phyloP scores from a whole-genome alignment of 148 eudicot species.

The Amaranthus palmeri region DNA sequence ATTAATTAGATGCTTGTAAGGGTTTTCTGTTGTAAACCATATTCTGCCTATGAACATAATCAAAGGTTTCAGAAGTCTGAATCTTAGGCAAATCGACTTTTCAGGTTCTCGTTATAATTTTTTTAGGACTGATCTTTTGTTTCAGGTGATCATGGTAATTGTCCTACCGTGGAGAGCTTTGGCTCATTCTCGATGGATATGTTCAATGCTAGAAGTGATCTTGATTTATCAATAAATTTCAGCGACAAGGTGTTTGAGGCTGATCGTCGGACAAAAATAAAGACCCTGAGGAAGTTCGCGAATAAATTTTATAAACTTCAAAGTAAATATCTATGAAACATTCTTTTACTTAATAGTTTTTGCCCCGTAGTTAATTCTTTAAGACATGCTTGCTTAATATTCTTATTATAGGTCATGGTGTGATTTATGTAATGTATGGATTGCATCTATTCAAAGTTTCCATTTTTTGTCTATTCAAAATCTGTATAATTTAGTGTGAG shows the following conservation, averaged over 20 bases:
- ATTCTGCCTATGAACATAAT: no score
- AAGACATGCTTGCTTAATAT: not conserved
- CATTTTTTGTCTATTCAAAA: no score
- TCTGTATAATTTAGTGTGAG: no score
- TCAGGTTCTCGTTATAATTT: not conserved
- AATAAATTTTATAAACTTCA: constrained; percentile 54
- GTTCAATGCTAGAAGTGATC: constrained; percentile 73
- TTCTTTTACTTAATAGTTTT: constrained; percentile 7
- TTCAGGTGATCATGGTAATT: constrained; percentile 45
- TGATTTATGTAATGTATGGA: not conserved
- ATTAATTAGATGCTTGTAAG: not conserved
- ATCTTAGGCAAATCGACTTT: no score
- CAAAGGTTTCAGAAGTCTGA: no score
- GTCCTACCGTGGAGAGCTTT: constrained; percentile 68
- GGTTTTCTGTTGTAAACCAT: no score
- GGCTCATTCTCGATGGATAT: constrained; percentile 89
- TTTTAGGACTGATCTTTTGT: not conserved
- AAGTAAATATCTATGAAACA: constrained; percentile 39
- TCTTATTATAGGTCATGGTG: not conserved
- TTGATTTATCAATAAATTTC: constrained; percentile 85
- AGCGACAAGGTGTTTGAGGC: constrained; percentile 24
- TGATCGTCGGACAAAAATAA: constrained; percentile 47
- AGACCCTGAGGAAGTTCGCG: constrained; percentile 59
- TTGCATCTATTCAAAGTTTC: not conserved
- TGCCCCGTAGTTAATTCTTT: not conserved